phyloP scores from a whole-genome alignment of 116 monocot species.

The Trichopus zeylanicus region DNA sequence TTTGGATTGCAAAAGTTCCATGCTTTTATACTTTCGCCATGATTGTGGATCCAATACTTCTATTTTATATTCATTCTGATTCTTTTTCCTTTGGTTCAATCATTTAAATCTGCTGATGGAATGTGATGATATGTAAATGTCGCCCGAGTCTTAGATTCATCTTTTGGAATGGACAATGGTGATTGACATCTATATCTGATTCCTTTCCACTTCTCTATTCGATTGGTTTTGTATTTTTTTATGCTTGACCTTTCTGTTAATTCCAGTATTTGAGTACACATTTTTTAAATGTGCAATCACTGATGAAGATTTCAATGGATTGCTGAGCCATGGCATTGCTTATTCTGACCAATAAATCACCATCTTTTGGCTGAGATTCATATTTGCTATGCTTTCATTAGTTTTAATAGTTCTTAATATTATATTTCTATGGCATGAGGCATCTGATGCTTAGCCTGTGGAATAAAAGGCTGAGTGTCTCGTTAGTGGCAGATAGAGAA shows the following conservation, averaged over 20 bases:
- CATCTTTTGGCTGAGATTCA: too few species aligned
- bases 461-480: neutral
- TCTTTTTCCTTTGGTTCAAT: neutral
- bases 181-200: neutral
- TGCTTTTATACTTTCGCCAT: too few species aligned
- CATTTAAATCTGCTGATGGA: neutral
- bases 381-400: too few species aligned
- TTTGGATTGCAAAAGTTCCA: too few species aligned
- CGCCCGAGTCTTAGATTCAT: slow-evolving; percentile 1
- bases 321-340: too few species aligned
- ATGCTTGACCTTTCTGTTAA: neutral
- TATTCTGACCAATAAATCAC: too few species aligned
- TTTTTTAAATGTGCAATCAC: neutral
- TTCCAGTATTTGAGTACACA: neutral
- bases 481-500: neutral
- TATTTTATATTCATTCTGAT: too few species aligned
- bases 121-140: neutral
- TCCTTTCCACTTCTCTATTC: too few species aligned
- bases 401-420: too few species aligned
- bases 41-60: too few species aligned
- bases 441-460: neutral
- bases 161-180: neutral
- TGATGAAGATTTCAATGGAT: neutral
- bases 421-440: neutral
- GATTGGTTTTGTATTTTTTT: neutral